Evolutionary conservation across 257 asterid genomes (phyloP), one percentile per base, ranked within the genome.

Genomic region (Vinca minor): DNA sequence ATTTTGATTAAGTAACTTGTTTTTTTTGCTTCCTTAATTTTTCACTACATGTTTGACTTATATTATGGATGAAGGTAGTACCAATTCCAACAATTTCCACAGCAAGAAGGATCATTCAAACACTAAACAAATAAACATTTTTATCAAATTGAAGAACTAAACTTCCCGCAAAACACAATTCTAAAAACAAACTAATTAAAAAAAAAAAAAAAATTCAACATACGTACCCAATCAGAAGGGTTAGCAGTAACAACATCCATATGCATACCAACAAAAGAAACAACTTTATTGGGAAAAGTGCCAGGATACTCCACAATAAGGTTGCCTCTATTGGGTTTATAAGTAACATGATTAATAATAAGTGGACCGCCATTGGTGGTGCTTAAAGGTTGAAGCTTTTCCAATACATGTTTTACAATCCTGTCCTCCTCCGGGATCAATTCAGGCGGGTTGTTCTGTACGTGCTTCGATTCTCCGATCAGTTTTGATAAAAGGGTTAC

Each of bases 221-320:
- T n/a, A n/a, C n/a, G n/a, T 69, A 91, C 98, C 98, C 98, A 92
- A 68, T 92, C 95, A 59, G 83, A 69, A 69, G 93, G 95, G 61
- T 83, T 87, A 8, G 98, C 96, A 46, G 98, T 88, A 70, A 92
- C 96, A 46, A 92, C 98, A 75, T 89, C 98, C 98, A 92, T 92
- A 65, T 92, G 98, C 98, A 92, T 92, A 15, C 98, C 98, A 14
- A 92, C 98, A 63, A 92, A 92, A 3, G 98, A 92, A 74, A 92
- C 42, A 71, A 89, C 48, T 61, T 81, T 85, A 8, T 89, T 87
- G 13, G 95, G 93, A 63, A 81, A 76, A 64, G 95, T 85, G 57
- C 98, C 98, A 3, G 96, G 98, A 45, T 85, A 91, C 82, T 91
- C 96, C n/a, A 91, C 98, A 62, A 91, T 86, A 46, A 91, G 94